A percentile compares a stretch with the other conserved stretches of the same genome.
phyloP scores from a whole-genome alignment of 352 stramenopile genomes.

The Phytophthora macrochlamydospora region DNA sequence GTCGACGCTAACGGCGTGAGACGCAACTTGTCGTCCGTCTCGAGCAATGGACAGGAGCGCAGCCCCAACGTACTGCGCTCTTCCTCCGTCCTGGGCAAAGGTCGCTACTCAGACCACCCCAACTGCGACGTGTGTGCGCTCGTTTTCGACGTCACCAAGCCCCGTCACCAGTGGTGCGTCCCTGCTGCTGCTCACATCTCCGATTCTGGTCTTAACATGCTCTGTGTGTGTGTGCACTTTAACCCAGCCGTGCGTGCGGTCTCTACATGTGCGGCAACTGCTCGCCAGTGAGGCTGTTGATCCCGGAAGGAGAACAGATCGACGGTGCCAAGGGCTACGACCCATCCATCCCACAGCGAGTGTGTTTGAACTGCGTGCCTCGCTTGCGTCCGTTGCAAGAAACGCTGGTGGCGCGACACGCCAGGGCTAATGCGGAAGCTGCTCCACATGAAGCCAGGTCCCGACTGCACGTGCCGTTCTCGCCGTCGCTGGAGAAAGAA shows the following conservation, averaged over 20 bases:
- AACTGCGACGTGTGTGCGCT: conserved; percentile 70
- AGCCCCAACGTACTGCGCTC: conserved; percentile 10
- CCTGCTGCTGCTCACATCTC: background rate
- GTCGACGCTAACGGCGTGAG: background rate
- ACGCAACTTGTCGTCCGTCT: conserved; percentile 18
- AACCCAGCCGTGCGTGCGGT: conserved; percentile 54
- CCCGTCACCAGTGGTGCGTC: conserved; percentile 64
- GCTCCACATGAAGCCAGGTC: conserved; percentile 42
- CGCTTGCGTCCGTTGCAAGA: conserved; percentile 52
- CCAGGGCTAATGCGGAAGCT: conserved; percentile 49
- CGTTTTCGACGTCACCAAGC: conserved; percentile 65
- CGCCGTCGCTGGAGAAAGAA: conserved; percentile 54
- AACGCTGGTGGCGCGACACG: conserved; percentile 49
- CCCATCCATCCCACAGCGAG: conserved; percentile 57
- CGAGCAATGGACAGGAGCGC: conserved; percentile 10
- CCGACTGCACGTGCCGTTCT: conserved; percentile 60
- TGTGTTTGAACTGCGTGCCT: conserved; percentile 59
- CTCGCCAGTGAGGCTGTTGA: conserved; percentile 61
- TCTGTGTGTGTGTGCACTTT: conserved; percentile 6
- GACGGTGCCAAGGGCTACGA: conserved; percentile 56
- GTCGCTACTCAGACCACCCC: conserved; percentile 64
- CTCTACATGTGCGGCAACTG: conserved; percentile 60
- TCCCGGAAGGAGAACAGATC: conserved; percentile 56
- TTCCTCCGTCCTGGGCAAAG: conserved; percentile 25
- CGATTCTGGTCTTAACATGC: conserved; percentile 10